phyloP scores from a whole-genome alignment of 1,139 yeast genomes.

The Scheffersomyces cryptocercus region DNA sequence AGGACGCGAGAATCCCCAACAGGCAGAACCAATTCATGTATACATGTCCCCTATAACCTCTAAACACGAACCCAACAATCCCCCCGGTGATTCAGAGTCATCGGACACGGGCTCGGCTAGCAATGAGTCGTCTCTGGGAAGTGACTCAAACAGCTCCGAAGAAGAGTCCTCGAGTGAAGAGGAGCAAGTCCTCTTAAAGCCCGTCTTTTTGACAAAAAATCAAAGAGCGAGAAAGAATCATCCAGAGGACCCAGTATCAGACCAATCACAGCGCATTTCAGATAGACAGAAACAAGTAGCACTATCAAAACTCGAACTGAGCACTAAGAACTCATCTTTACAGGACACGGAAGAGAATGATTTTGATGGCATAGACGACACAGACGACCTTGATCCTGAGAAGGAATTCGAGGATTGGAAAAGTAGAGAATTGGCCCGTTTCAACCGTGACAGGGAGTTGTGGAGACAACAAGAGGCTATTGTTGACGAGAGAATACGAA shows the following conservation, averaged over 20 bases:
- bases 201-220: conserved; percentile 13
- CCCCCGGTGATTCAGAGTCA: too few relatives aligned
- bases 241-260: not conserved
- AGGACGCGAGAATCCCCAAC: too few relatives aligned
- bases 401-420: conserved; percentile 49
- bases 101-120: too few relatives aligned
- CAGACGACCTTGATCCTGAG: conserved; percentile 55
- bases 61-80: too few relatives aligned
- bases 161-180: conserved; percentile 4
- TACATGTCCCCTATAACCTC: too few relatives aligned
- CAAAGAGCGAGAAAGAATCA: conserved; percentile 4
- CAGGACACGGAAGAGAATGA: conserved; percentile 13
- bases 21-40: too few relatives aligned
- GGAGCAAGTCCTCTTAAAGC: conserved; percentile 12
- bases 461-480: conserved; percentile 38
- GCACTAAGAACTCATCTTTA: conserved; percentile 3
- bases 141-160: not conserved
- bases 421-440: conserved; percentile 40
- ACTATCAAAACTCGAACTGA: conserved; percentile 3
- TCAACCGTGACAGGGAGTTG: conserved; percentile 41
- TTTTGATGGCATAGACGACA: conserved; percentile 47
- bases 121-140: not conserved
- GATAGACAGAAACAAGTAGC: conserved; percentile 2
- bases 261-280: not conserved
- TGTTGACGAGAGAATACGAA: conserved; percentile 35